phyloP scores from a whole-genome alignment of 2,329 filamentous ascomycete genomes.

The Xylariales sp. region DNA sequence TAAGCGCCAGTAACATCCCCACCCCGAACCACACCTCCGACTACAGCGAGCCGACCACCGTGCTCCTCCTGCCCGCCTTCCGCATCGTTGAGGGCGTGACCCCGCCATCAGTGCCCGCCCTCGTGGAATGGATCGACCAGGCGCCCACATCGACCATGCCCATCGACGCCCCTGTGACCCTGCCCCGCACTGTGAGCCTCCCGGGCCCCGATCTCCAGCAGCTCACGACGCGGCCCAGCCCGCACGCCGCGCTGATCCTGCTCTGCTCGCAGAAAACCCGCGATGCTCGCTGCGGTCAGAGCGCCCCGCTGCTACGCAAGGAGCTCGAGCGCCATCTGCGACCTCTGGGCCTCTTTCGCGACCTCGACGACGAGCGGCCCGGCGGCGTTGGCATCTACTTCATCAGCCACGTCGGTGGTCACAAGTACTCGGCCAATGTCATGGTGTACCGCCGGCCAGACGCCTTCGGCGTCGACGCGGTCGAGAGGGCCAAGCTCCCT shows the following conservation, averaged over 20 bases:
- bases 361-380: conserved; percentile 81
- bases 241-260: conserved; percentile 82
- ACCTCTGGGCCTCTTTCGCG: conserved; percentile 77
- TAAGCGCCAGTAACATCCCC: conserved; percentile 89
- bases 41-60: conserved; percentile 68
- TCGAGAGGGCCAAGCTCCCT: conserved; percentile 30
- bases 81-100: conserved; percentile 79
- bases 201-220: conserved; percentile 24
- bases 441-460: conserved; percentile 76
- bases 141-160: conserved; percentile 71
- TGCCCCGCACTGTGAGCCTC: conserved; percentile 28
- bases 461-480: conserved; percentile 49
- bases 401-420: conserved; percentile 91
- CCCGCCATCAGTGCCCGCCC: conserved; percentile 64
- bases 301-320: conserved; percentile 79
- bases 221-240: conserved; percentile 54
- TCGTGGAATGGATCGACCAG: conserved; percentile 68
- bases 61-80: conserved; percentile 83
- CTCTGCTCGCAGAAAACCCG: conserved; percentile 94
- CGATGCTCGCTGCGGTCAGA: conserved; percentile 91
- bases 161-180: conserved; percentile 36
- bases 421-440: conserved; percentile 94
- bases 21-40: conserved; percentile 63
- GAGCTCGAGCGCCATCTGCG: conserved; percentile 89
- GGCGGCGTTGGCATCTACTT: conserved; percentile 96